Evolutionary conservation across 495 filamentous ascomycete genomes (phyloP).

Genomic region (Annulohypoxylon nitens): DNA sequence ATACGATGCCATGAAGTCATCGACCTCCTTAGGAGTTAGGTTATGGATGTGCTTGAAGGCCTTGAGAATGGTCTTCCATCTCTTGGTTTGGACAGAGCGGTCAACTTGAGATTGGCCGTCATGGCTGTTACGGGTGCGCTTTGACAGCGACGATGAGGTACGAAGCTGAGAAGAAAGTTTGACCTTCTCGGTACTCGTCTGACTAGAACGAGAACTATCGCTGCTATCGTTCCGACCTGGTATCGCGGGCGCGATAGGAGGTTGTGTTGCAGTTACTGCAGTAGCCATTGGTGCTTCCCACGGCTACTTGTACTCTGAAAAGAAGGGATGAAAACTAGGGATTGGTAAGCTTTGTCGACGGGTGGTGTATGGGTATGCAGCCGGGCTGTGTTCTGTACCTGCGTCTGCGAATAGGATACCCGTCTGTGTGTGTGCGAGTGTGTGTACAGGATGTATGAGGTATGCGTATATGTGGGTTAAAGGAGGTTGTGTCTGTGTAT

Average conservation of each 20-base stretch:
- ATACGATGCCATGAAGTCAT: slow-evolving; percentile 76
- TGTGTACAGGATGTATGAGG: not conserved
- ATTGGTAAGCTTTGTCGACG: slow-evolving; percentile 12
- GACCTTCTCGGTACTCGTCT: slow-evolving; percentile 46
- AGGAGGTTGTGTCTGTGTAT: slow-evolving; percentile 22
- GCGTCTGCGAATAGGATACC: slow-evolving; percentile 15
- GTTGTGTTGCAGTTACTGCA: slow-evolving; percentile 41
- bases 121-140: slow-evolving; percentile 24
- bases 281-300: slow-evolving; percentile 47
- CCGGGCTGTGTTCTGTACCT: slow-evolving; percentile 21
- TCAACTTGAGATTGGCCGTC: slow-evolving; percentile 51
- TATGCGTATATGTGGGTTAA: not conserved
- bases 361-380: slow-evolving; percentile 28
- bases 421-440: slow-evolving; percentile 17
- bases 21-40: slow-evolving; percentile 70
- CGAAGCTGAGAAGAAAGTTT: slow-evolving; percentile 42
- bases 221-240: slow-evolving; percentile 50
- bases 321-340: slow-evolving; percentile 2
- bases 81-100: slow-evolving; percentile 66
- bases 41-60: slow-evolving; percentile 69
- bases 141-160: slow-evolving; percentile 30
- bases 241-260: slow-evolving; percentile 41
- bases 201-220: slow-evolving; percentile 51
- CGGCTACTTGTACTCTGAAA: slow-evolving; percentile 30
- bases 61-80: slow-evolving; percentile 67